Evolutionary conservation across 257 asterid species (phyloP).

Genomic region (Gentiana straminea): DNA sequence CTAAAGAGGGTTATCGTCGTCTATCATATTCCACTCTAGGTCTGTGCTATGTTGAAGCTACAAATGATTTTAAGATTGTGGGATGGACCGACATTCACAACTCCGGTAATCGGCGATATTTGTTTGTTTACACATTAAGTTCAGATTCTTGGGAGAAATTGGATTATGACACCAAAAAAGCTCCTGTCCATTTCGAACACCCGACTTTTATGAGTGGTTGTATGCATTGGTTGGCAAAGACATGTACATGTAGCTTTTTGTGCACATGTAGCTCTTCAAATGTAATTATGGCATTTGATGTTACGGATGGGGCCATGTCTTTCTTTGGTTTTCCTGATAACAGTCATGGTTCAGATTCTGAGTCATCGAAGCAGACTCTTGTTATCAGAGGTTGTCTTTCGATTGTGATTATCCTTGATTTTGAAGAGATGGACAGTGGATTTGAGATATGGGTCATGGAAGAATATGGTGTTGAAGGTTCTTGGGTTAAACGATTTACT

Average conservation of each 20-base stretch:
- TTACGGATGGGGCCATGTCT: not conserved
- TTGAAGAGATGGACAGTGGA: not conserved
- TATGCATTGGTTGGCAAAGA: conserved; percentile 1
- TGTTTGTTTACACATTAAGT: not conserved
- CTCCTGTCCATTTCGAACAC: not conserved
- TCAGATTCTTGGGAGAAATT: conserved; percentile 4
- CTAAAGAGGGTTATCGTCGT: too few species aligned
- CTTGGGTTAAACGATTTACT: not conserved
- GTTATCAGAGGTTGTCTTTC: not conserved
- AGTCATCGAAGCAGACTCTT: not conserved
- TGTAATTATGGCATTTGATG: conserved; percentile 1
- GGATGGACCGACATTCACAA: too few species aligned
- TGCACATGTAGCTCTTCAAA: too few species aligned
- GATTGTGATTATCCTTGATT: not conserved
- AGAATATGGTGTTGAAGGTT: not conserved
- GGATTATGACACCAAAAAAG: not conserved
- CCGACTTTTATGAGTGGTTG: not conserved
- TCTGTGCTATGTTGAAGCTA: not conserved
- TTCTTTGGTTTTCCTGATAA: not conserved
- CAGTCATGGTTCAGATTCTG: not conserved
- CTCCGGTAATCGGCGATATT: too few species aligned
- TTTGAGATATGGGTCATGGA: not conserved
- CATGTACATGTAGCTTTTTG: too few species aligned
- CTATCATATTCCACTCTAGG: not conserved
- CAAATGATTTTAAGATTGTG: not conserved